Percentiles rank a stretch among this genome's conserved stretches.
Conservation (phyloP, 2,329 filamentous ascomycete genomes). For the Colletotrichum tropicale region DNA sequence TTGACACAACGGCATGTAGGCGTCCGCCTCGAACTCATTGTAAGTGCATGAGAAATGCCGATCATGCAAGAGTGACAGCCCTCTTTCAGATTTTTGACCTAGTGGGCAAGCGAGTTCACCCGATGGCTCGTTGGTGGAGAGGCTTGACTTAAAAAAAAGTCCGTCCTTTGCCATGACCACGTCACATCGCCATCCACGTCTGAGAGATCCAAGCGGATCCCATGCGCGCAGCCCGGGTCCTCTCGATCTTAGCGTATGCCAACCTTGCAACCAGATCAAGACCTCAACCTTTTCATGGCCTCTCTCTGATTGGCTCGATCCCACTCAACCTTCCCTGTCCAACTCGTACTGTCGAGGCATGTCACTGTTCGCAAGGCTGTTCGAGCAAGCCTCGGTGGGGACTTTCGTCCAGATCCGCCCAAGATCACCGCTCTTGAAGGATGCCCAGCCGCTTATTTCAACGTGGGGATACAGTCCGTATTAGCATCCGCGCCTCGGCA, state of each 20-base stretch:
- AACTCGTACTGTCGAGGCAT: not conserved
- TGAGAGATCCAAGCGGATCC: conserved; percentile 17
- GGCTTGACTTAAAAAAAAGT: not conserved
- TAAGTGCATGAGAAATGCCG: too few relatives aligned
- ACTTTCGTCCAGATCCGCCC: not conserved
- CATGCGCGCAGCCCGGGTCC: not conserved
- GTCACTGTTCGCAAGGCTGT: not conserved
- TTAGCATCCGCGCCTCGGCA: not conserved
- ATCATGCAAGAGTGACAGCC: not conserved
- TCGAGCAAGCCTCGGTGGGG: not conserved
- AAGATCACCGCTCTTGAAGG: not conserved
- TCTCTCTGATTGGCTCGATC: not conserved
- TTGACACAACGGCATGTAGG: not conserved
- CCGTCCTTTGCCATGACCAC: conserved; percentile 1
- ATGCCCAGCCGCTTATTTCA: not conserved
- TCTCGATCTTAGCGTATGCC: conserved; percentile 1
- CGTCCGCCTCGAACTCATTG: not conserved
- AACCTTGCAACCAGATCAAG: not conserved
- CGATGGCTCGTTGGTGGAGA: not conserved
- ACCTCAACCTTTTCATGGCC: not conserved
- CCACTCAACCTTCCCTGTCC: not conserved
- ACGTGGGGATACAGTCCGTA: not conserved
- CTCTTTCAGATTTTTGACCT: not conserved
- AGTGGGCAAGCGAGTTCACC: not conserved
- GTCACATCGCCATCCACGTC: conserved; percentile 3